Conservation (phyloP, 805 yeast genomes). For the Wickerhamomyces chambardii region DNA sequence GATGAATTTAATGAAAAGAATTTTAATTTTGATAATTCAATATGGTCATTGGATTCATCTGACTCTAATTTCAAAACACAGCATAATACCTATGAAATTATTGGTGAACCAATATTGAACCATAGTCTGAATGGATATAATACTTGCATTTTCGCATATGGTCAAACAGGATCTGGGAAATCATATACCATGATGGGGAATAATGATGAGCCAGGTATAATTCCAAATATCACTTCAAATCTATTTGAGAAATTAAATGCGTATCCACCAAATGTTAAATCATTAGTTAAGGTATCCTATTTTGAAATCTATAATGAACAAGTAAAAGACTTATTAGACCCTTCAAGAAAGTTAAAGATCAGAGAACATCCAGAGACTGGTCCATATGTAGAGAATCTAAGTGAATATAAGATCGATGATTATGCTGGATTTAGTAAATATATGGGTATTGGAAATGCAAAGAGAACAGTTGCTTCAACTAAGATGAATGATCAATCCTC, state of each 20-base stretch:
- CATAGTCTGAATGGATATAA: conserved; percentile 65
- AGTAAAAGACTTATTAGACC: conserved; percentile 51
- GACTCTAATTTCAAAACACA: conserved; percentile 37
- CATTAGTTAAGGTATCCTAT: conserved; percentile 45
- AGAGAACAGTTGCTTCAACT: conserved; percentile 66
- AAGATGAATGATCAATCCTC: conserved; percentile 66
- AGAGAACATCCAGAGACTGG: conserved; percentile 61
- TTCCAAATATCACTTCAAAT: conserved; percentile 50
- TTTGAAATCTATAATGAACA: conserved; percentile 75
- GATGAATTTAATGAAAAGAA: conserved; percentile 12
- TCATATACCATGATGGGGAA: conserved; percentile 75
- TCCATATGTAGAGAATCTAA: conserved; percentile 63
- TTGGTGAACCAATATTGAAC: conserved; percentile 51
- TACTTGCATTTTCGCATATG: conserved; percentile 70
- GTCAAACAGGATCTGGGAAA: conserved; percentile 83
- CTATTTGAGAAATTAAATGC: conserved; percentile 33
- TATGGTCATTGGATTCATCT: conserved; percentile 34
- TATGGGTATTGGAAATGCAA: conserved; percentile 40
- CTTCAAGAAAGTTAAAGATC: conserved; percentile 24
- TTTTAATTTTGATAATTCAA: conserved; percentile 42
- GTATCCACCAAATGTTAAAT: conserved; percentile 24
- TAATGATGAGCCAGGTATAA: conserved; percentile 45
- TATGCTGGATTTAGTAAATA: conserved; percentile 38
- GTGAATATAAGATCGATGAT: conserved; percentile 40
- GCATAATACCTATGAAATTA: conserved; percentile 34